Evolutionary conservation across 1,284 basidiomycete species (phyloP), one percentile per base, ranked within the genome.

Genomic region (Coriolopsis trogii): DNA sequence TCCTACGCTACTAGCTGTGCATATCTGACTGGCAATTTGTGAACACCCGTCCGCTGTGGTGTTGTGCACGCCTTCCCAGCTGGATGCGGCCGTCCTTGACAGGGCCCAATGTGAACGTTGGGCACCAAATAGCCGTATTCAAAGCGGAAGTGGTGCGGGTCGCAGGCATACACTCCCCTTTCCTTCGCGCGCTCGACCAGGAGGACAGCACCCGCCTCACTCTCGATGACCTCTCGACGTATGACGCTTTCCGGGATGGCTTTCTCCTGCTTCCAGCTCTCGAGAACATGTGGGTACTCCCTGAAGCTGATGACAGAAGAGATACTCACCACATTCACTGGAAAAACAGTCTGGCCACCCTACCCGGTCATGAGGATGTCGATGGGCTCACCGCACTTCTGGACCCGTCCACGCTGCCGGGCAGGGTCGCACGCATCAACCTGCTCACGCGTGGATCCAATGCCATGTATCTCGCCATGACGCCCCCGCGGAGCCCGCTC

Each of bases 231-330:
- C 59, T 71, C 12, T 64, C 66, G 2, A 61, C 63, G n/a, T 71
- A 70, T 53, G 65, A 71, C 46, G 67, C 69, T 2, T 67, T 71
- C 53, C 63, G 58, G 9, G 68, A 71, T 34, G 68, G 67, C 9
- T 72, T 70, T 54, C 55, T 72, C 6, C 49, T 72, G 4, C 55
- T 70, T 18, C 68, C 70, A 6, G 66, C 67, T 16, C 61, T 71
- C 25, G 65, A 72, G 55, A 70, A 69, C 61, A 67, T 70, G 69
- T 70, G 39, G 54, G 68, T 26, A 26, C 37, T 18, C 25, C 13
- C 10, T n/a, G n/a, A n/a, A n/a, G n/a, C n/a, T n/a, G n/a, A n/a
- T n/a, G n/a, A n/a, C n/a, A n/a, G n/a, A n/a, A n/a, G n/a, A 29
- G 31, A 34, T 49, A 29, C 51, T 58, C 49, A 55, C 30, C 10